Evolutionary conservation across 805 yeast species (phyloP).

Genomic region (Maudiozyma turicensis): DNA sequence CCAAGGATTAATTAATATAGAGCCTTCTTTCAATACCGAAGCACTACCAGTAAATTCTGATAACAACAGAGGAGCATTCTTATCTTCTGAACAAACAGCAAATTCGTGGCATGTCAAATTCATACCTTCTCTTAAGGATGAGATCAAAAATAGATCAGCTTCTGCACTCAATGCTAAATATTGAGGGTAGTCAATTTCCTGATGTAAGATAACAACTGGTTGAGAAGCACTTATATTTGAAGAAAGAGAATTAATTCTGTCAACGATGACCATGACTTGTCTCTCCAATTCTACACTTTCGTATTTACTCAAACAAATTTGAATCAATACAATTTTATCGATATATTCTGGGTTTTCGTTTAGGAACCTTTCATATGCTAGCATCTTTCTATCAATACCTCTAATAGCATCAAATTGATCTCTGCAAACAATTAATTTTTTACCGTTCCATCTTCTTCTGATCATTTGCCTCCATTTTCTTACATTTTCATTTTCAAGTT

Average conservation of each 20-base stretch:
- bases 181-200: slow-evolving; percentile 82
- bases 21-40: slow-evolving; percentile 57
- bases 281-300: slow-evolving; percentile 57
- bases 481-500: slow-evolving; percentile 42
- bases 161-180: slow-evolving; percentile 78
- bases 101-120: slow-evolving; percentile 94
- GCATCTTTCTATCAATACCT: slow-evolving; percentile 78
- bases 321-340: slow-evolving; percentile 64
- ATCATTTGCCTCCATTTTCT: slow-evolving; percentile 58
- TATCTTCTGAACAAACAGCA: slow-evolving; percentile 59
- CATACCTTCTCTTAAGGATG: slow-evolving; percentile 94
- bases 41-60: slow-evolving; percentile 97
- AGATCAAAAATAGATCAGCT: slow-evolving; percentile 80
- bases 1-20: slow-evolving; percentile 86
- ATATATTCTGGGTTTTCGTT: slow-evolving; percentile 61
- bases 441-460: slow-evolving; percentile 65
- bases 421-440: slow-evolving; percentile 68
- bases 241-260: slow-evolving; percentile 72
- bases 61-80: slow-evolving; percentile 71
- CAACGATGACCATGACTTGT: slow-evolving; percentile 67
- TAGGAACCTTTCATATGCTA: slow-evolving; percentile 78
- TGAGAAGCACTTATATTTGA: slow-evolving; percentile 63
- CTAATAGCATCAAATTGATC: slow-evolving; percentile 83
- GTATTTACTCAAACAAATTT: slow-evolving; percentile 60
- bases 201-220: slow-evolving; percentile 81